Base-by-base conservation (phyloP, 257 asterid species). In the Nicotiana undulata region DNA sequence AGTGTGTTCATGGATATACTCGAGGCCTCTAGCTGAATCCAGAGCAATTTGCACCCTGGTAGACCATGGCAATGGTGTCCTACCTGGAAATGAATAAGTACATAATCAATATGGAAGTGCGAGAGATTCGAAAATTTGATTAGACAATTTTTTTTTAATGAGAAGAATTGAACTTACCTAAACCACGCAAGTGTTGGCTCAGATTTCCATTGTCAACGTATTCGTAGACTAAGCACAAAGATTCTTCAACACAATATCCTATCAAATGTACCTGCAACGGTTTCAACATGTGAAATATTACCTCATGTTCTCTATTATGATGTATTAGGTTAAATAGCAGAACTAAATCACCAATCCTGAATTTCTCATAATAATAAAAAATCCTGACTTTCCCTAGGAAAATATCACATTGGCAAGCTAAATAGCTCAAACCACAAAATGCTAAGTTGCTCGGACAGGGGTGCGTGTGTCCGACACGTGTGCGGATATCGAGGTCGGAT, bases 21-120 rank as follows among this genome's bases (percentile, higher is more conserved):
- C 98, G 17, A 94, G 97, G 49, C 98, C 98, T 92, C 98, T 88
- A 4, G 98, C 98, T 2, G 98, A 91, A 87, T 94, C 98, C 31
- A 94, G 95, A 65, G 97, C 97, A 22, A 94, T 90, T 87, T 91
- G 94, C 80, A 94, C 86, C 89, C 98, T 89, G 22, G 88, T 88
- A 24, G 91, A 59, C 98, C 98, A 94, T 20, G 91, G 63, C 83
- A 94, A 82, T 22, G 92, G 89, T 60, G 86, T 93, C 77, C 65
- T 85, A 13, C 79, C 97, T 89, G 80, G 77, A 79, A 82, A 3
- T 58, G 76, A 72, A 80, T 8, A 3, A 18, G 34, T n/a, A 59
- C 9, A 60, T 59, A 26, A 76, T 31, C 18, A 31, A 76, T 52
- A 55, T 52, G 66, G 66, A 55, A 52, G 28, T 53, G n/a, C 9